phyloP scores from a whole-genome alignment of 176 grass and related monocot species.

The Eleusine coracana region DNA sequence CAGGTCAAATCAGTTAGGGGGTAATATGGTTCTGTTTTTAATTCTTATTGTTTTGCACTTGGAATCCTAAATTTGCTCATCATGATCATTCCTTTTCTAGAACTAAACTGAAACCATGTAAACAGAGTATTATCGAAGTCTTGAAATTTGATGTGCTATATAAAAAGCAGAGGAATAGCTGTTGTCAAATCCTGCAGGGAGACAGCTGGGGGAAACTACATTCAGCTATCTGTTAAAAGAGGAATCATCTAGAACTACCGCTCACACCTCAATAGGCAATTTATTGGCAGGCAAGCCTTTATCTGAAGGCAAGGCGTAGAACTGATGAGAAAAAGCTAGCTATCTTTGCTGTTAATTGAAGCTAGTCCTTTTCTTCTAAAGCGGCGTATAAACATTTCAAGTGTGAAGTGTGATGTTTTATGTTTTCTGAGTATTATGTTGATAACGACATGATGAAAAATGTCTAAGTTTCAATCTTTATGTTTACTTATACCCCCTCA shows the following conservation, averaged over 20 bases:
- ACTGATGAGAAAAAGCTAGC: slow-evolving; percentile 7
- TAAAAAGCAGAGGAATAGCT: slow-evolving; percentile 7
- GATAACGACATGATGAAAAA: slow-evolving; percentile 28
- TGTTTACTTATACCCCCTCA: background rate
- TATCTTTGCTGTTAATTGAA: slow-evolving; percentile 45
- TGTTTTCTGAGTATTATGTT: slow-evolving; percentile 4
- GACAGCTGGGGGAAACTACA: background rate
- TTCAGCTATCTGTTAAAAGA: slow-evolving; percentile 13
- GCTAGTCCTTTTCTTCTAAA: slow-evolving; percentile 32
- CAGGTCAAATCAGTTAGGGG: background rate
- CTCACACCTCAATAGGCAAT: background rate
- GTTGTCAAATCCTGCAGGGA: background rate
- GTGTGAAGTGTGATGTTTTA: slow-evolving; percentile 16
- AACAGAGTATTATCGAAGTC: background rate
- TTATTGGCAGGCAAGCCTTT: slow-evolving; percentile 16
- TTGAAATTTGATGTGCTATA: slow-evolving; percentile 2
- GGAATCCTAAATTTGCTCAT: background rate
- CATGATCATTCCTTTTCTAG: background rate
- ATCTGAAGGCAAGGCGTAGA: slow-evolving; percentile 5
- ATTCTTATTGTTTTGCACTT: background rate
- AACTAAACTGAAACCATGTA: slow-evolving; percentile 25
- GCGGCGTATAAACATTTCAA: background rate
- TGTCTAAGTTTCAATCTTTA: background rate
- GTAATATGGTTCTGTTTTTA: slow-evolving; percentile 5
- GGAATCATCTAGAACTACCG: slow-evolving; percentile 29